Evolutionary conservation across 768 basidiomycete species (phyloP), one percentile per base, ranked within the genome.

Genomic region (Panaeolus cyanescens): DNA sequence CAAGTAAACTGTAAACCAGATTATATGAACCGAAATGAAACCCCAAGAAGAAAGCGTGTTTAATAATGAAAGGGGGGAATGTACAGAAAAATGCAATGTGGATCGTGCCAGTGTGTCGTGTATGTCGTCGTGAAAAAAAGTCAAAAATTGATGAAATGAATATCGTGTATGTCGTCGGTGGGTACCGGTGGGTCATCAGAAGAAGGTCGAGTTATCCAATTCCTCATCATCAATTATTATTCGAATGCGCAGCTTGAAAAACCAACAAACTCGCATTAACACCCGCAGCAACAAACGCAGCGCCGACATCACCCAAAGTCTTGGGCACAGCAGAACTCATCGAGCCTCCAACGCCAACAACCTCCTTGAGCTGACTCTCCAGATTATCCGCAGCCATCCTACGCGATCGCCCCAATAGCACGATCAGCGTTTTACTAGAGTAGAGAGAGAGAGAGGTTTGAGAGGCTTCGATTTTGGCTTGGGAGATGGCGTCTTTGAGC

Each of bases 241-340:
- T 28, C 4, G 42, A 45, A 25, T 45, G 42, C 4, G 65, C 63
- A 39, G 85, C 81, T 67, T 90, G 88, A 59, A 87, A 58, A 10
- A 90, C 79, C 5, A 88, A 65, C 61, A 89, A 70, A 63, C 81
- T 84, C 1, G 80, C 80, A 33, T 74, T 69, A 8, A 75, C 70
- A 42, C 79, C 83, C 31, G 78, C 76, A 0, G 82, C 80, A 2
- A 92, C 84, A 59, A 93, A 70, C 15, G 85, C 88, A n/a, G 88
- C 84, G 15, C 86, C 90, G 1, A 89, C 84, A 68, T 91, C 87
- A 0, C 92, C 92, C 1, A 93, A 69, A 0, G 90, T 90, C 75
- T 87, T 89, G 17, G 85, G 71, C 20, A 91, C 76, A 60, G 88
- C 85, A 32, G 58, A 53, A 2, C 83, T 76, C 17, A 82, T 79